Evolutionary conservation across 1,284 basidiomycete genomes (phyloP).

Genomic region (Marasmius sp.): DNA sequence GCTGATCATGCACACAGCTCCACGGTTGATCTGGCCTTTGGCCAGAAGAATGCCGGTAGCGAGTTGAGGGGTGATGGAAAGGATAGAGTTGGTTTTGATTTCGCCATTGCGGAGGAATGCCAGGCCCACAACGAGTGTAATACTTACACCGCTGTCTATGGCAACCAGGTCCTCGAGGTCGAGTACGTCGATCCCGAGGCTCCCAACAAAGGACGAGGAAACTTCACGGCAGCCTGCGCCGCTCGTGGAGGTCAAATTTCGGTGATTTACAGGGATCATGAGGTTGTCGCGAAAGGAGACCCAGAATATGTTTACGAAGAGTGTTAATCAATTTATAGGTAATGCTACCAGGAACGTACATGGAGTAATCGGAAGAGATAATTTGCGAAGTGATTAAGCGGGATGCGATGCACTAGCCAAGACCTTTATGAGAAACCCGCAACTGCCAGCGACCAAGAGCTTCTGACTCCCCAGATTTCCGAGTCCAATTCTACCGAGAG

Average conservation of each 20-base stretch:
- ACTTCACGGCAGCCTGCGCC: not conserved
- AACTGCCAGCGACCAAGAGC: no score
- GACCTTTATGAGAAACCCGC: no score
- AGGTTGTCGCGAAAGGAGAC: not conserved
- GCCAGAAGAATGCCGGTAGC: conserved; percentile 14
- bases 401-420: no score
- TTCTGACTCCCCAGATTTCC: no score
- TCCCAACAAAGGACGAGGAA: not conserved
- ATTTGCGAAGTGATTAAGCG: no score
- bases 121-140: conserved; percentile 11
- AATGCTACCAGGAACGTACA: no score
- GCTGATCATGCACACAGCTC: conserved; percentile 9
- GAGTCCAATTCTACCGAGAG: no score
- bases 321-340: not conserved
- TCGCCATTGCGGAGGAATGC: conserved; percentile 16
- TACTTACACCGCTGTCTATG: conserved; percentile 11
- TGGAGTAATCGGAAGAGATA: no score
- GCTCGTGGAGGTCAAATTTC: conserved; percentile 1
- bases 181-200: conserved; percentile 1
- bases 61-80: not conserved
- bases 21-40: conserved; percentile 6
- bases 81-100: conserved; percentile 12
- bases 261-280: not conserved
- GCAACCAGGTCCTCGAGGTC: conserved; percentile 11
- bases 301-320: not conserved